Conservation (phyloP, 192 early-diverging fungal species). For the Coemansia asiatica region DNA sequence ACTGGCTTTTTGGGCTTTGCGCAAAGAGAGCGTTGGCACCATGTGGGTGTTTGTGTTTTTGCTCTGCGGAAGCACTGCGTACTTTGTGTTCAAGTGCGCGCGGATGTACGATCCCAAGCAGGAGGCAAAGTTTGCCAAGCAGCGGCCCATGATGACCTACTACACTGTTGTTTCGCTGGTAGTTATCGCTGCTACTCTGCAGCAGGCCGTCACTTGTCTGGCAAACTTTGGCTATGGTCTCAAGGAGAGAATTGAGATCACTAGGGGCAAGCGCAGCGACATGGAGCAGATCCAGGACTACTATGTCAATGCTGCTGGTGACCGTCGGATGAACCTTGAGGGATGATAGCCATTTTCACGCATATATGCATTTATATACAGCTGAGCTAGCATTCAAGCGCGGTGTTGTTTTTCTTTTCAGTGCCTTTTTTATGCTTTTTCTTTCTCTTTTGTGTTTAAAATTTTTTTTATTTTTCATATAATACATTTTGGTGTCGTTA, state of each 20-base stretch:
- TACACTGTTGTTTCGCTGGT: slow-evolving; percentile 47
- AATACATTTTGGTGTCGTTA: too few relatives aligned
- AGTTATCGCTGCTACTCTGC: slow-evolving; percentile 40
- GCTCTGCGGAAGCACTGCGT: slow-evolving; percentile 44
- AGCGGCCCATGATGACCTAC: slow-evolving; percentile 54
- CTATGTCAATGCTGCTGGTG: slow-evolving; percentile 53
- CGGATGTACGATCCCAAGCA: slow-evolving; percentile 55
- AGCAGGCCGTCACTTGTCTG: slow-evolving; percentile 44
- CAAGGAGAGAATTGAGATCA: slow-evolving; percentile 52
- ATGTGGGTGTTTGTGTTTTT: slow-evolving; percentile 52
- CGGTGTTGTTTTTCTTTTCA: neutral
- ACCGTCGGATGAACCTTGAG: slow-evolving; percentile 53
- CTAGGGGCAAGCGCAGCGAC: slow-evolving; percentile 53
- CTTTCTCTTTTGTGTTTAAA: slow-evolving; percentile 1
- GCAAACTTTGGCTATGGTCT: slow-evolving; percentile 55
- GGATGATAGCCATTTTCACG: slow-evolving; percentile 8
- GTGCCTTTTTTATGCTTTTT: neutral
- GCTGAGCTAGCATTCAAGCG: neutral
- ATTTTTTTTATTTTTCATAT: neutral
- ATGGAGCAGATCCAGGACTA: slow-evolving; percentile 58
- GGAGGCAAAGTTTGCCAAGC: slow-evolving; percentile 39
- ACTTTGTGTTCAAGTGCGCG: slow-evolving; percentile 55
- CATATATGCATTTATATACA: neutral
- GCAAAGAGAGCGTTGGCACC: slow-evolving; percentile 29
- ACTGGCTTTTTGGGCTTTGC: slow-evolving; percentile 53